A percentile compares a stretch with the other conserved stretches of the same genome.
These are phyloP conservation scores for Omphalea diandra DNA, from an alignment of 441 rosid genomes.

Conservation along the genomic window DNA sequence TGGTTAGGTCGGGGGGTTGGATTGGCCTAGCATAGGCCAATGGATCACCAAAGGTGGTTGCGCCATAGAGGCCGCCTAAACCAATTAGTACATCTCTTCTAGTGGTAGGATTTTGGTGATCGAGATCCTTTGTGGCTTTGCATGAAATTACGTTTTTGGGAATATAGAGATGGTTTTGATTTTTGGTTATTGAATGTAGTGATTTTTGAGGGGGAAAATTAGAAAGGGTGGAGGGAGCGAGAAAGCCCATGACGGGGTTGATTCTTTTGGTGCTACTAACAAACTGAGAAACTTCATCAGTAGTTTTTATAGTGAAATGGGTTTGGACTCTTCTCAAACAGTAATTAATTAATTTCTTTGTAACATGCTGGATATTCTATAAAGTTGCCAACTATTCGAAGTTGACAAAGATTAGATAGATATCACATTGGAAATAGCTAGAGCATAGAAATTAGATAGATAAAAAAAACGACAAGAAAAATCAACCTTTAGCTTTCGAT, in stretches of 20 bases:
- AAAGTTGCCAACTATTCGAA: too few species aligned
- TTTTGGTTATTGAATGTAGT: slow-evolving; percentile 25
- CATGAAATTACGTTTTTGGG: slow-evolving; percentile 25
- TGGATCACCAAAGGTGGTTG: slow-evolving; percentile 5
- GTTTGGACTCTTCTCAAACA: too few species aligned
- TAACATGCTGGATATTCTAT: too few species aligned
- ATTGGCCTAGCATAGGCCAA: slow-evolving; percentile 38
- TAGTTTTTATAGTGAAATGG: not conserved
- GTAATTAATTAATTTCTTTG: too few species aligned
- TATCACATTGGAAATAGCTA: too few species aligned
- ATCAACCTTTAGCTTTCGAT: too few species aligned
- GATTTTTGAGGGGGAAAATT: slow-evolving; percentile 25
- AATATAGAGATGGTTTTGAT: not conserved
- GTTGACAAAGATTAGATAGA: too few species aligned
- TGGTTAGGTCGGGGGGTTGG: slow-evolving; percentile 34
- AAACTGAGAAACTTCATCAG: too few species aligned
- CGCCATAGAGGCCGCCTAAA: slow-evolving; percentile 29
- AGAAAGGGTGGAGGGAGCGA: slow-evolving; percentile 21
- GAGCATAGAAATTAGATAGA: too few species aligned
- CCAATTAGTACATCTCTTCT: slow-evolving; percentile 57
- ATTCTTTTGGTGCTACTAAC: not conserved
- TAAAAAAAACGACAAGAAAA: too few species aligned
- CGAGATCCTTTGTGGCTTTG: slow-evolving; percentile 27
- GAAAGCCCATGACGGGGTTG: slow-evolving; percentile 33
- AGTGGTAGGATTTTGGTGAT: slow-evolving; percentile 18